Evolutionary conservation across 176 grass and related monocot genomes (phyloP).

Genomic region (Ensete glaucum): DNA sequence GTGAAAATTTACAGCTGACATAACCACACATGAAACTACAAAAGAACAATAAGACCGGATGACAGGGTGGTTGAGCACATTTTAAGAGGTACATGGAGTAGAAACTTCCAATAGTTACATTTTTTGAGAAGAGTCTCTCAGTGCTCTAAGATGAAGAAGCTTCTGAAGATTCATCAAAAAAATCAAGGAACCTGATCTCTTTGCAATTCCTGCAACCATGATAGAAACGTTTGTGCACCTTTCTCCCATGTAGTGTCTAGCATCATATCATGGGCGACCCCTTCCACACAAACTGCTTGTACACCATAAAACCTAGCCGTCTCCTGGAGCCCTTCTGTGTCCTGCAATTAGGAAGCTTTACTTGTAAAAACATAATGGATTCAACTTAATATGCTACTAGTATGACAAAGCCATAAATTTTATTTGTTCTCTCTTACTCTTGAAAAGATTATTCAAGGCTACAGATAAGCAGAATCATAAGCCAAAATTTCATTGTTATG

Average conservation of each 20-base stretch:
- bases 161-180: background rate
- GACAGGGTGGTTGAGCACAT: too few species aligned
- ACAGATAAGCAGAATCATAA: background rate
- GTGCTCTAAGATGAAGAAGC: background rate
- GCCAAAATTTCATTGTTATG: background rate
- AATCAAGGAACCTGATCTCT: constrained; percentile 10
- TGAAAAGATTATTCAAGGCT: too few species aligned
- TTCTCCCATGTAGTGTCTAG: constrained; percentile 74
- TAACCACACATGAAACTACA: too few species aligned
- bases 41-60: too few species aligned
- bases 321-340: constrained; percentile 62
- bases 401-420: background rate
- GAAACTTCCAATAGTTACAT: too few species aligned
- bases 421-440: background rate
- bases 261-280: constrained; percentile 90
- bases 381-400: background rate
- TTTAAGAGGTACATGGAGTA: too few species aligned
- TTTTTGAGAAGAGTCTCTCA: too few species aligned
- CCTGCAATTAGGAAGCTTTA: constrained; percentile 25
- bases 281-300: constrained; percentile 45
- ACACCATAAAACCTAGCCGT: constrained; percentile 70
- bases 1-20: too few species aligned
- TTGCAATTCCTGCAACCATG: constrained; percentile 47
- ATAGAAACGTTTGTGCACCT: constrained; percentile 60
- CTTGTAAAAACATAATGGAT: background rate